Evolutionary conservation across 2,329 filamentous ascomycete species (phyloP).

Genomic region (Thielaviopsis punctulata): DNA sequence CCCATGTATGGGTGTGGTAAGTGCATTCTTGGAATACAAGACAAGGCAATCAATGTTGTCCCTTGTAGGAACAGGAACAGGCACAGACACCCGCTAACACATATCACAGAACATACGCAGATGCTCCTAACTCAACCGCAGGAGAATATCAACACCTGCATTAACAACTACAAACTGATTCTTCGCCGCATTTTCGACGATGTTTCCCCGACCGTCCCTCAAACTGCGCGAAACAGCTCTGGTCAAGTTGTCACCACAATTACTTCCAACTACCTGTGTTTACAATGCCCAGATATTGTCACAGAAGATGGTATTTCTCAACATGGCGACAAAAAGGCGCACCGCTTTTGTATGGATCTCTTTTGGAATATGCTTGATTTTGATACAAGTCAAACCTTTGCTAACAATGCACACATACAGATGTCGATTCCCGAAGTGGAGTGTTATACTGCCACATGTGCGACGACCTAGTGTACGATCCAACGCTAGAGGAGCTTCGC

Average conservation of each 20-base stretch:
- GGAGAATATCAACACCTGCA: conserved; percentile 49
- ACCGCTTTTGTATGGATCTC: conserved; percentile 49
- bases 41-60: not conserved
- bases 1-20: conserved; percentile 49
- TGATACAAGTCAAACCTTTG: not conserved
- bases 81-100: conserved; percentile 17
- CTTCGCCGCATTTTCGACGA: conserved; percentile 54
- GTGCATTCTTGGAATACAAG: conserved; percentile 16
- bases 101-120: conserved; percentile 49
- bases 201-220: conserved; percentile 39
- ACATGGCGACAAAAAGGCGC: conserved; percentile 51
- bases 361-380: not conserved
- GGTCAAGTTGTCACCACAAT: conserved; percentile 41
- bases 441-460: conserved; percentile 67
- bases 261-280: conserved; percentile 52
- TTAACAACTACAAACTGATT: conserved; percentile 55
- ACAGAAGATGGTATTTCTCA: conserved; percentile 46
- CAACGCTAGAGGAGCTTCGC: conserved; percentile 59
- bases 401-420: conserved; percentile 26
- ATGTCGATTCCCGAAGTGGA: conserved; percentile 61
- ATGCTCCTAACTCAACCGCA: conserved; percentile 43
- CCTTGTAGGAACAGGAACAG: too few species aligned
- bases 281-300: conserved; percentile 56
- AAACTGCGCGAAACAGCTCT: conserved; percentile 44
- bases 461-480: conserved; percentile 69